phyloP scores from a whole-genome alignment of 306 rosid genomes.

The Ormosia emarginata region DNA sequence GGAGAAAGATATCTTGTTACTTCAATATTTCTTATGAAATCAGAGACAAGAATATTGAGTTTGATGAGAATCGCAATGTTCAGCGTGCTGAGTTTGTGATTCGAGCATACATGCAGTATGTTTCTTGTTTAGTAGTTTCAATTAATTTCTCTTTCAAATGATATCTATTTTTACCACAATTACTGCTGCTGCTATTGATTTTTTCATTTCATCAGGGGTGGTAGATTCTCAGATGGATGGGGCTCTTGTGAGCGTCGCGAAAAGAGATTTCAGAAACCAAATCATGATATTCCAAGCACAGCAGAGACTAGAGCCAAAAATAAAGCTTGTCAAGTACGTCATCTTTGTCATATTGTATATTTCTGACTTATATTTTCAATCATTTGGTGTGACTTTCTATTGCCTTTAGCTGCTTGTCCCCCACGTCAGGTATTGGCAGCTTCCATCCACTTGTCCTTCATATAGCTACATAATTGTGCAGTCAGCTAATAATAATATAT shows the following conservation, averaged over 20 bases:
- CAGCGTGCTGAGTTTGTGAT: conserved; percentile 87
- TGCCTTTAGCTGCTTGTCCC: neutral
- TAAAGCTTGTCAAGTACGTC: conserved; percentile 80
- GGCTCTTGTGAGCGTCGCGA: conserved; percentile 95
- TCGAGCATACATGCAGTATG: conserved; percentile 97
- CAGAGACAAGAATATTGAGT: conserved; percentile 81
- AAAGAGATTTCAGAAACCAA: conserved; percentile 79
- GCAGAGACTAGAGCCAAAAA: conserved; percentile 97
- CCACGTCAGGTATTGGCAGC: neutral
- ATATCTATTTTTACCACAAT: neutral
- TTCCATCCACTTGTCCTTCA: neutral
- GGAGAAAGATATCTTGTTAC: conserved; percentile 97
- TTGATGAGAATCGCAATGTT: conserved; percentile 81
- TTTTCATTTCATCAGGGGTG: conserved; percentile 51
- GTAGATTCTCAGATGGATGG: conserved; percentile 99
- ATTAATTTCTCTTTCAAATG: neutral
- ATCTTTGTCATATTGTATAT: neutral
- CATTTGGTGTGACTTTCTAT: neutral
- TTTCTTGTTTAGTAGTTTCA: conserved; percentile 25
- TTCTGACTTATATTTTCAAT: neutral
- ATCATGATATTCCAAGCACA: conserved; percentile 91
- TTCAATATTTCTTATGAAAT: conserved; percentile 93
- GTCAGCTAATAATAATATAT: neutral
- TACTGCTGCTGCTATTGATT: neutral
- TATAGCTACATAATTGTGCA: neutral